A percentile compares a stretch with the other conserved stretches of the same genome.
Conservation (phyloP, 2,329 filamentous ascomycete species). For the Fusarium heterosporum region DNA sequence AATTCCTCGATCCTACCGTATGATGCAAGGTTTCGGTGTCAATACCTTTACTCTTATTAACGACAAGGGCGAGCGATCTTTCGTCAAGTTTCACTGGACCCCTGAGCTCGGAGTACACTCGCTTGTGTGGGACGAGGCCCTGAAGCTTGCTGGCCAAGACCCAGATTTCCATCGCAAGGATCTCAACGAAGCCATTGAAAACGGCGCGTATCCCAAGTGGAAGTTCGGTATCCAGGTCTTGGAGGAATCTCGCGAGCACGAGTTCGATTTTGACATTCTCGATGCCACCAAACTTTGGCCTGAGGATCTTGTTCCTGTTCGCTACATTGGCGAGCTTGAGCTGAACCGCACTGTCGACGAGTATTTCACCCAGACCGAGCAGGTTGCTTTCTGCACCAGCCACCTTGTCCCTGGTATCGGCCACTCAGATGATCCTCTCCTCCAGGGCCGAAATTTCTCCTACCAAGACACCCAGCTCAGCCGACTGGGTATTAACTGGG, state of each 20-base stretch:
- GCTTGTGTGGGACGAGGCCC: constrained; percentile 82
- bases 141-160: constrained; percentile 80
- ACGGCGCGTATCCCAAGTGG: constrained; percentile 78
- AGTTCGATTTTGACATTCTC: constrained; percentile 87
- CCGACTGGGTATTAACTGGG: constrained; percentile 78
- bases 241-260: constrained; percentile 75
- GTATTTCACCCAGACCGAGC: constrained; percentile 85
- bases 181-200: constrained; percentile 78
- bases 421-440: constrained; percentile 79
- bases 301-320: constrained; percentile 78
- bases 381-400: constrained; percentile 83
- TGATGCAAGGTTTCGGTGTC: constrained; percentile 90
- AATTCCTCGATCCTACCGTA: constrained; percentile 80
- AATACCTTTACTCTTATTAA: constrained; percentile 81
- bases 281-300: constrained; percentile 91
- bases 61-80: constrained; percentile 73
- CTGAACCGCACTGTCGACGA: constrained; percentile 85
- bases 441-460: constrained; percentile 78
- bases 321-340: constrained; percentile 82
- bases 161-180: constrained; percentile 87
- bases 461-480: constrained; percentile 77
- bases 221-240: constrained; percentile 85
- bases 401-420: constrained; percentile 84
- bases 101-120: constrained; percentile 81
- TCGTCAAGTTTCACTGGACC: constrained; percentile 83